phyloP scores from a whole-genome alignment of 2,329 filamentous ascomycete genomes.

The Ceratocystis colombiana region DNA sequence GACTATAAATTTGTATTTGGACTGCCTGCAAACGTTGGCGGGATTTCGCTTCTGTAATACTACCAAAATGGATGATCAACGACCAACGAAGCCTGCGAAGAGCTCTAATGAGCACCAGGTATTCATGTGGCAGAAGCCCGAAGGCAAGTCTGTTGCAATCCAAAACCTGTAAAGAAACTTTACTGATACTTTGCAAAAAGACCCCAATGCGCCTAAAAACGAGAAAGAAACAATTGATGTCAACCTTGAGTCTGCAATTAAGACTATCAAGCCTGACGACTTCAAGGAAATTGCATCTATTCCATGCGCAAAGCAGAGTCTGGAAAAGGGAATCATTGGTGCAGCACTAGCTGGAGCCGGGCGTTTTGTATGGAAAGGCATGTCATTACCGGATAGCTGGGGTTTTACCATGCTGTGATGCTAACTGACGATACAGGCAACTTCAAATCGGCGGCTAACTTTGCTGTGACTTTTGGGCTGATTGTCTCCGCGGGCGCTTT shows the following conservation, averaged over 20 bases:
- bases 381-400: slow-evolving; percentile 28
- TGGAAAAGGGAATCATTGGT: slow-evolving; percentile 71
- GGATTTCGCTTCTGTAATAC: neutral
- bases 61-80: slow-evolving; percentile 18
- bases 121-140: slow-evolving; percentile 21
- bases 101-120: slow-evolving; percentile 18
- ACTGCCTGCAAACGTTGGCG: neutral
- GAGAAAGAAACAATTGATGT: slow-evolving; percentile 19
- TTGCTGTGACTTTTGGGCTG: slow-evolving; percentile 71
- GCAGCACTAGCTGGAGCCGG: slow-evolving; percentile 68
- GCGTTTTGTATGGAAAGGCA: slow-evolving; percentile 66
- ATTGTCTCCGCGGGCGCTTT: slow-evolving; percentile 61
- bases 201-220: slow-evolving; percentile 11
- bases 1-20: neutral
- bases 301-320: slow-evolving; percentile 73
- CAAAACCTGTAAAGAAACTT: neutral
- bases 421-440: slow-evolving; percentile 36
- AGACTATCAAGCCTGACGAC: slow-evolving; percentile 57
- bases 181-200: slow-evolving; percentile 10
- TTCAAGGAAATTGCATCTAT: slow-evolving; percentile 63
- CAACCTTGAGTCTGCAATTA: slow-evolving; percentile 50
- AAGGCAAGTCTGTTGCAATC: slow-evolving; percentile 6
- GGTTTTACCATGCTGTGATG: neutral
- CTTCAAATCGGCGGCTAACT: slow-evolving; percentile 63
- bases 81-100: slow-evolving; percentile 1